Conservation (phyloP, 345 rosid species). For the Leavenworthia alabamica region DNA sequence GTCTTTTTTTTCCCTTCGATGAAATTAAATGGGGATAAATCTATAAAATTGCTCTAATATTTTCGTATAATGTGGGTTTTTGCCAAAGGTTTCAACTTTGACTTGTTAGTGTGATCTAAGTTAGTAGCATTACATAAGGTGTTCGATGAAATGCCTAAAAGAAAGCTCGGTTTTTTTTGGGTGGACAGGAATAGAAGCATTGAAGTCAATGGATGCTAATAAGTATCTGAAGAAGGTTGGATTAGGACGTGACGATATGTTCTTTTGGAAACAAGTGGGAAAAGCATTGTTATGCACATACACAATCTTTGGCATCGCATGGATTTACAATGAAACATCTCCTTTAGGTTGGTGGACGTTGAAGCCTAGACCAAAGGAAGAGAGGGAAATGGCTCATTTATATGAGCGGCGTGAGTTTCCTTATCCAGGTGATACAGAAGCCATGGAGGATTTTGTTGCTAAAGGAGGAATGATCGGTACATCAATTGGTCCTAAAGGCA, state of each 20-base stretch:
- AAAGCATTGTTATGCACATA: constrained; percentile 73
- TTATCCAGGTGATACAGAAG: constrained; percentile 78
- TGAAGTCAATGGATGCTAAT: constrained; percentile 49
- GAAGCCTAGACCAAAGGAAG: constrained; percentile 83
- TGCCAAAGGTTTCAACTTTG: background rate
- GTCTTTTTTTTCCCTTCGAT: background rate
- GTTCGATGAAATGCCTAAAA: constrained; percentile 29
- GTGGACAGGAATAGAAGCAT: constrained; percentile 42
- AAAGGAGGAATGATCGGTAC: constrained; percentile 82
- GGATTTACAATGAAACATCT: constrained; percentile 78
- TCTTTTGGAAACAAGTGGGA: constrained; percentile 78
- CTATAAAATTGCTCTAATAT: background rate
- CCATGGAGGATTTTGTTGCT: constrained; percentile 83
- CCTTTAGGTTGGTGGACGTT: constrained; percentile 92
- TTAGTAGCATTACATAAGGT: background rate
- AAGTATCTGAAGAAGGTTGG: constrained; percentile 63
- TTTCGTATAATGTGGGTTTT: background rate
- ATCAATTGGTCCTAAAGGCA: constrained; percentile 64
- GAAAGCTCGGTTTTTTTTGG: background rate
- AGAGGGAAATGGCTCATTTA: constrained; percentile 62
- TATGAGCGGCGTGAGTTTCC: constrained; percentile 77
- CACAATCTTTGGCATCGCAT: constrained; percentile 53
- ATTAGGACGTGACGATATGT: constrained; percentile 53
- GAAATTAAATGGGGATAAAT: background rate
- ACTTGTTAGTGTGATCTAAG: background rate